Evolutionary conservation across 768 basidiomycete species (phyloP).

Genomic region (Russula lepida): DNA sequence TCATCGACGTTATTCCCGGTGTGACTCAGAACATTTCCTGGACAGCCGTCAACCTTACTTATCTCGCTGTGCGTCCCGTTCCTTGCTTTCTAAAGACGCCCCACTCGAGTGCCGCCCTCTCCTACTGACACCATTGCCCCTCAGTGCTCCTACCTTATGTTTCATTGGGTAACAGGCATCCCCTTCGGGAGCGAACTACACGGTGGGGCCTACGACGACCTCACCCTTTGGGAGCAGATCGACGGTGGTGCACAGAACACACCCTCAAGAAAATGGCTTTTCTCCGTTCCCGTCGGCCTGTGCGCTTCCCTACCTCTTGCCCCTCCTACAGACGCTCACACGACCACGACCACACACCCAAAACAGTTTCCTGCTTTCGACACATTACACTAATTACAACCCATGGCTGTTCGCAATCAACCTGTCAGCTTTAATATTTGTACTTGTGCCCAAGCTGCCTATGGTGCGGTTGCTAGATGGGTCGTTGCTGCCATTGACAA

Average conservation of each 20-base stretch:
- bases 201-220: conserved; percentile 92
- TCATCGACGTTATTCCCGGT: conserved; percentile 89
- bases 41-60: conserved; percentile 87
- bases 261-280: conserved; percentile 95
- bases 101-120: not conserved
- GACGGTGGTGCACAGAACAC: conserved; percentile 98
- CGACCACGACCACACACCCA: conserved; percentile 5
- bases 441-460: conserved; percentile 93
- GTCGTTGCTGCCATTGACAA: not conserved
- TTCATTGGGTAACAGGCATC: conserved; percentile 96
- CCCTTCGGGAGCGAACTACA: conserved; percentile 85
- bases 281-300: conserved; percentile 84
- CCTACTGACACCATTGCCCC: not conserved
- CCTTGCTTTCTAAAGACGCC: not conserved
- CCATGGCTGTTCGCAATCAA: conserved; percentile 91
- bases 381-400: conserved; percentile 96
- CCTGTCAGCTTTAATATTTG: conserved; percentile 67
- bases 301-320: conserved; percentile 34
- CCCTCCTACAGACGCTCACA: conserved; percentile 6
- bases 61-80: conserved; percentile 65
- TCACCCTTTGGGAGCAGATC: conserved; percentile 99
- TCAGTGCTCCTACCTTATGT: conserved; percentile 81
- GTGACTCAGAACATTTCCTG: conserved; percentile 93
- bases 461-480: conserved; percentile 44
- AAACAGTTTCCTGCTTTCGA: conserved; percentile 79